Base-by-base conservation (phyloP, 768 basidiomycete genomes). In the Xerocomellus intermedius region DNA sequence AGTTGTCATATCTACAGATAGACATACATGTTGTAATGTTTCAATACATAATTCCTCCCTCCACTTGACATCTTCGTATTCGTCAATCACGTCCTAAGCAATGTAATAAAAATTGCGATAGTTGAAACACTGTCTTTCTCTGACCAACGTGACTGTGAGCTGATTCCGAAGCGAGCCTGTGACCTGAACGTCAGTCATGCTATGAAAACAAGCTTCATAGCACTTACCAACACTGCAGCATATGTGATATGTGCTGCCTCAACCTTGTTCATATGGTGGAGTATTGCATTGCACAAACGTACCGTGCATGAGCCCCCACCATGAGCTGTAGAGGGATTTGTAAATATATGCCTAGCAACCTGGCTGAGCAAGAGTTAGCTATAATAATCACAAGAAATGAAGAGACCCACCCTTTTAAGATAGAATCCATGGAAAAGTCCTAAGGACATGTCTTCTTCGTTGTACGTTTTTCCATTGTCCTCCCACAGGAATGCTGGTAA, bases 101-200 rank as follows among this genome's bases (percentile, higher is more conserved):
- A 13, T 36, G 3, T 47, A 44, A 8, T 62, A 62, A 26, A 53
- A 60, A 1, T 45, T 44, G 7, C 39, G 14, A 2, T 60, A 55
- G 14, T 45, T 60, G 39, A 61, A 61, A 1, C 0, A 2, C 50
- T 10, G 10, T 62, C 51, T 7, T 38, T 52, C 28, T 62, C 48
- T 2, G 30, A 4, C 60, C 60, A 62, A 6, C 22, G 13, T 1
- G 16, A 36, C 22, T 54, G 38, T 8, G 52, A 28, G 36, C 51
- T 60, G 30, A 62, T 59, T 3, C 17, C 30, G 13, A 50, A 50
- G n/a, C 17, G 45, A 35, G 55, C 60, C 60, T 56, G n/a, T 8
- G 13, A 24, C 24, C 0, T 9, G 8, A 26, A n/a, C 2, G 2
- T 49, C 9, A 36, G 12, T 45, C 5, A 26, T 32, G 21, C 5